phyloP scores from a whole-genome alignment of 306 rosid genomes.

The Cucurbita argyrosperma region DNA sequence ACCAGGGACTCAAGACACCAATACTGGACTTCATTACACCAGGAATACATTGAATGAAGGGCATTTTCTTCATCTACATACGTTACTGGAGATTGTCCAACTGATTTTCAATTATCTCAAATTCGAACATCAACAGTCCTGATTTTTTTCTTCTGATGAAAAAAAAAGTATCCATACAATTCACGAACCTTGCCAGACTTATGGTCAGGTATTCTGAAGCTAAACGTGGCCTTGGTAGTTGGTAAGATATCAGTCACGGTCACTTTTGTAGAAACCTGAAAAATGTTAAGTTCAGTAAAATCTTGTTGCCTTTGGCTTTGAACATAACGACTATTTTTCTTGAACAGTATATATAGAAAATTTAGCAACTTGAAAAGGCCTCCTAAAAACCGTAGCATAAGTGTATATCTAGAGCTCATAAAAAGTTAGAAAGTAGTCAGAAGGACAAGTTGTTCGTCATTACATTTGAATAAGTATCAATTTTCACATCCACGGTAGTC shows the following conservation, averaged over 20 bases:
- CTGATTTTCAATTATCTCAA: not conserved
- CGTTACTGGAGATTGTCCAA: not conserved
- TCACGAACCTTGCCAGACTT: constrained; percentile 85
- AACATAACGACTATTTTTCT: not conserved
- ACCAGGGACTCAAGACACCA: not conserved
- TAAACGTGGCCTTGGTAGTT: constrained; percentile 49
- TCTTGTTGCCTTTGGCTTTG: not conserved
- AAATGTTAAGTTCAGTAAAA: not conserved
- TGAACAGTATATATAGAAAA: not conserved
- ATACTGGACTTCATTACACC: not conserved
- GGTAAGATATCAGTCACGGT: constrained; percentile 46
- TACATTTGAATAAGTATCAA: constrained; percentile 79
- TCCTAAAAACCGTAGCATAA: not conserved
- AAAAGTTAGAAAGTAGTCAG: not conserved
- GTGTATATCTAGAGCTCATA: not conserved
- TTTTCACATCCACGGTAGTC: constrained; percentile 64
- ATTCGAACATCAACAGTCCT: not conserved
- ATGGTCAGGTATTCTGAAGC: constrained; percentile 89
- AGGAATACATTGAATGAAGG: not conserved
- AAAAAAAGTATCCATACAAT: not conserved
- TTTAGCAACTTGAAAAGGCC: not conserved
- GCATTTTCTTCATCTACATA: not conserved
- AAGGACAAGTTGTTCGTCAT: constrained; percentile 9
- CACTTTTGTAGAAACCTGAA: constrained; percentile 70
- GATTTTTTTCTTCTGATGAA: not conserved